phyloP scores from a whole-genome alignment of 2,329 filamentous ascomycete species.

The Didymella arachidicola region DNA sequence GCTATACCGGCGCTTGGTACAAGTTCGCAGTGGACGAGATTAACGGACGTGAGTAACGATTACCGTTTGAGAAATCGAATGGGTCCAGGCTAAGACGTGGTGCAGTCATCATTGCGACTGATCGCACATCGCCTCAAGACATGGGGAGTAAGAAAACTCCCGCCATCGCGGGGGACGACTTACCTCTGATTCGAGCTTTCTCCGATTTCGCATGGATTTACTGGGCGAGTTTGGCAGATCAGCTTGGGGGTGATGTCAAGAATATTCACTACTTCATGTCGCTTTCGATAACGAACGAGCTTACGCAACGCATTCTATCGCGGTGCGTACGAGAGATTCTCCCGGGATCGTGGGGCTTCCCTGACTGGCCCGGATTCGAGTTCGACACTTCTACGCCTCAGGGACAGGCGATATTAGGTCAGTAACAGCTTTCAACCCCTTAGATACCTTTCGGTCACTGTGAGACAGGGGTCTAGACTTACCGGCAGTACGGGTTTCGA shows the following conservation, averaged over 20 bases:
- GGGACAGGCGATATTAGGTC: constrained; percentile 8
- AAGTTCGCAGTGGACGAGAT: background rate
- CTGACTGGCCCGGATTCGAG: constrained; percentile 1
- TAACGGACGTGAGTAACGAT: background rate
- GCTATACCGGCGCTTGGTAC: constrained; percentile 5
- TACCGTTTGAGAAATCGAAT: too few relatives aligned
- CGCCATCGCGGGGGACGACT: background rate
- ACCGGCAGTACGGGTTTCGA: background rate
- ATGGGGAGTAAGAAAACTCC: background rate
- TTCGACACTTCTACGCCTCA: background rate
- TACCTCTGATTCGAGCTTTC: constrained; percentile 9
- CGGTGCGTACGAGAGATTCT: constrained; percentile 5
- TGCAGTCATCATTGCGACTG: constrained; percentile 4
- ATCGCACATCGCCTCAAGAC: constrained; percentile 1
- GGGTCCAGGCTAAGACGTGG: background rate
- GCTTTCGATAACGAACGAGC: constrained; percentile 9
- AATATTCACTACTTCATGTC: constrained; percentile 11
- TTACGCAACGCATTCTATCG: background rate
- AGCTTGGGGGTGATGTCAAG: background rate
- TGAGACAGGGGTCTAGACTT: background rate
- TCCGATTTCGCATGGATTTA: constrained; percentile 9
- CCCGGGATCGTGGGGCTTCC: constrained; percentile 2
- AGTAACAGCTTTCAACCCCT: background rate
- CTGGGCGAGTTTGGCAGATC: background rate
- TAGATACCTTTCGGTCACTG: background rate